Evolutionary conservation across 345 rosid genomes (phyloP).

Genomic region (Eucalyptus cloeziana): DNA sequence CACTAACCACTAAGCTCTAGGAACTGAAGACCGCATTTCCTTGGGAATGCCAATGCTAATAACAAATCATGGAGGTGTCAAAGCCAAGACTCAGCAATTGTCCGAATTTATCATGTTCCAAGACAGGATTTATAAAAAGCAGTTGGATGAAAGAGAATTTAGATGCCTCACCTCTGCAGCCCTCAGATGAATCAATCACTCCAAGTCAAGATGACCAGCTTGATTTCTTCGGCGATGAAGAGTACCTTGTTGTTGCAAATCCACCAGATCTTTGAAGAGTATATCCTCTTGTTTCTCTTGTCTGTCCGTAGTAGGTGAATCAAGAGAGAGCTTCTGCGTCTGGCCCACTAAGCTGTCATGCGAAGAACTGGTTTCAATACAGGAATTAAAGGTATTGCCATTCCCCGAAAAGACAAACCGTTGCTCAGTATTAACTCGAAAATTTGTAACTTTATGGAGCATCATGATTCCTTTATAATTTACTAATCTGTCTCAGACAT

Average conservation of each 20-base stretch:
- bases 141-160: neutral
- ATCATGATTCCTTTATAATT: neutral
- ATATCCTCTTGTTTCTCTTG: constrained; percentile 69
- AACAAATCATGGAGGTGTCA: neutral
- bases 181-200: neutral
- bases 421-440: constrained; percentile 7
- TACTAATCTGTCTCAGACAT: neutral
- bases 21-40: neutral
- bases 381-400: constrained; percentile 12
- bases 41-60: neutral
- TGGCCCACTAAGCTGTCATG: constrained; percentile 48
- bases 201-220: neutral
- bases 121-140: neutral
- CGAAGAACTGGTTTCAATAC: constrained; percentile 44
- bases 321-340: constrained; percentile 51
- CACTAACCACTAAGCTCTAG: neutral
- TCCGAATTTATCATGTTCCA: neutral
- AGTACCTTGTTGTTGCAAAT: constrained; percentile 36
- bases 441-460: neutral
- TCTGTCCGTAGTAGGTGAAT: constrained; percentile 20
- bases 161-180: neutral
- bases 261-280: constrained; percentile 80
- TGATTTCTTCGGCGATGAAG: neutral
- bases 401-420: neutral
- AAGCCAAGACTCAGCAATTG: neutral